Evolutionary conservation across 1,139 yeast species (phyloP).

Genomic region (Hansenula lynferdii): DNA sequence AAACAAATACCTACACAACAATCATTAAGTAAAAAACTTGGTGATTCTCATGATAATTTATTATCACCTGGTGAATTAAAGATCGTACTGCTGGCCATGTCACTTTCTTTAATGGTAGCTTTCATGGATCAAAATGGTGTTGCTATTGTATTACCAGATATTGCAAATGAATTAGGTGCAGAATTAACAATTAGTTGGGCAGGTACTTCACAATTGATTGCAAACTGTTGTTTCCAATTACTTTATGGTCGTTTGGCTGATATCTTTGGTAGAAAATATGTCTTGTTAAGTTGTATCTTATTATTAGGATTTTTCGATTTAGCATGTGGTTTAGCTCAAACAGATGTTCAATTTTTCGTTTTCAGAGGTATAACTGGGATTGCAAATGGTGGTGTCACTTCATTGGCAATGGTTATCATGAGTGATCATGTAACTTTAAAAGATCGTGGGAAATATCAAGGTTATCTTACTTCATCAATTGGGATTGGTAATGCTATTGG

Average conservation of each 20-base stretch:
- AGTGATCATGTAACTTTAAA: slow-evolving; percentile 34
- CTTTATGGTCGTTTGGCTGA: slow-evolving; percentile 33
- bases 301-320: slow-evolving; percentile 29
- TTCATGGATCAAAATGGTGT: slow-evolving; percentile 27
- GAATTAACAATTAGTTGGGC: slow-evolving; percentile 38
- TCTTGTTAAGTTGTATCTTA: slow-evolving; percentile 28
- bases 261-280: slow-evolving; percentile 34
- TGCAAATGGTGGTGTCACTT: slow-evolving; percentile 34
- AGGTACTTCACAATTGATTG: slow-evolving; percentile 38
- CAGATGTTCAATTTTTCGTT: slow-evolving; percentile 28
- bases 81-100: slow-evolving; percentile 2
- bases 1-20: neutral
- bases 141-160: slow-evolving; percentile 36
- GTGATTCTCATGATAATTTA: slow-evolving; percentile 4
- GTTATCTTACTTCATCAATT: slow-evolving; percentile 40
- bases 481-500: slow-evolving; percentile 53
- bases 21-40: slow-evolving; percentile 1
- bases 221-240: slow-evolving; percentile 36
- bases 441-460: slow-evolving; percentile 36
- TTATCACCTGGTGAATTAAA: neutral
- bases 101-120: slow-evolving; percentile 3
- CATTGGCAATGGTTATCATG: slow-evolving; percentile 32
- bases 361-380: slow-evolving; percentile 35
- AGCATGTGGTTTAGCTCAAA: slow-evolving; percentile 28
- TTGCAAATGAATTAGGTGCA: slow-evolving; percentile 31